Base-by-base conservation (phyloP, 805 yeast species). In the Nakazawaea molendinolei region DNA sequence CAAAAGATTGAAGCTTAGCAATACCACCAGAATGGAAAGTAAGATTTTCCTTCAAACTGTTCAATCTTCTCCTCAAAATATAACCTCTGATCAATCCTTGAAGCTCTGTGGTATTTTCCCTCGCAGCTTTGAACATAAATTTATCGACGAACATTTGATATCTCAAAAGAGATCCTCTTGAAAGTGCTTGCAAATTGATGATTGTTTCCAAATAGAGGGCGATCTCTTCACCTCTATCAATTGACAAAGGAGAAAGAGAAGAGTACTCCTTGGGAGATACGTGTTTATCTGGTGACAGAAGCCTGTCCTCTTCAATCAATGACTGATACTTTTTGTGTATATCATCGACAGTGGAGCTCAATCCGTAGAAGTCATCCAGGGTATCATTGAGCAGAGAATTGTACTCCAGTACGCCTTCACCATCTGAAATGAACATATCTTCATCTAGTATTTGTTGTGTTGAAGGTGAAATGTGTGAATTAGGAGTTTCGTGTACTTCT, bases 101-200 rank as follows among this genome's bases (percentile, higher is more conserved):
- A 15, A 81, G 56, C 8, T 50, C 52, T 3, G 68, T 54, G 16
- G 80, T 50, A 16, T 71, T 74, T 9, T 67, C 70, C 5, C 66
- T 67, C 46, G 73, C 74, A 1, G 83, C 69, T 40, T 68, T 71
- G 20, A 83, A 51, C 63, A 82, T 67, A 41, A 79, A 78, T 39
- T 67, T 67, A 45, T 73, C 71, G 23, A 83, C 80, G 52, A 76
- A 77, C 60, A 78, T 62, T 15, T 61, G 59, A 51, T 79, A 83
- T 35, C 95, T 67, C 38, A 73, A 60, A 27, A 75, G 63, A 0
- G 84, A 76, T 14, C 92, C 95, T 45, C 86, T 64, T 13, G 84
- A 69, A 17, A 77, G 57, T 0, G 92, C 74, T 53, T 87, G 95
- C 13, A 87, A 59, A 38, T 58, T 62, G 25, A 68, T 57, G 25